A percentile compares a stretch with the other conserved stretches of the same genome.
phyloP scores from a whole-genome alignment of 2,329 filamentous ascomycete species.

The Thelonectria olida region DNA sequence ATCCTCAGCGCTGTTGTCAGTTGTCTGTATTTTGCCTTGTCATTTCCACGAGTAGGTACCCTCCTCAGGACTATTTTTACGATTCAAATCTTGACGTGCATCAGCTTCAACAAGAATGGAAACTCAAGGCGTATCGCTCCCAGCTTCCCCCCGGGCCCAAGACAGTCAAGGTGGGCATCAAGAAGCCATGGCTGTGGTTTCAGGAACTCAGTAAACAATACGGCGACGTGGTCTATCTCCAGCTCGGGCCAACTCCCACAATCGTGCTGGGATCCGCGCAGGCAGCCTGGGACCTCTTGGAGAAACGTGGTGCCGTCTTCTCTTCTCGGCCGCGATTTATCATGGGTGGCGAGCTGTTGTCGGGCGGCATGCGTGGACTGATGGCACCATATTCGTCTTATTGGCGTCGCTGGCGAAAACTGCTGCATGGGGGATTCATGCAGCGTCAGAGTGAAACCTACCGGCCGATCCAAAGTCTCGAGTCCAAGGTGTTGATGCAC shows the following conservation, averaged over 20 bases:
- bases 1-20: neutral
- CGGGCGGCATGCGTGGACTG: slow-evolving; percentile 51
- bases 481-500: slow-evolving; percentile 51
- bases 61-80: neutral
- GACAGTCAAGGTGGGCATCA: slow-evolving; percentile 47
- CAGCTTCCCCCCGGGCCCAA: slow-evolving; percentile 51
- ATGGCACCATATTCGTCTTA: slow-evolving; percentile 54
- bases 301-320: slow-evolving; percentile 53
- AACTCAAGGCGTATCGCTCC: slow-evolving; percentile 48
- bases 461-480: slow-evolving; percentile 51
- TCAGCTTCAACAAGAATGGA: slow-evolving; percentile 50
- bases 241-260: slow-evolving; percentile 52
- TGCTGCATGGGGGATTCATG: slow-evolving; percentile 55
- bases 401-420: slow-evolving; percentile 55
- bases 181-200: slow-evolving; percentile 55
- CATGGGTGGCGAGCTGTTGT: slow-evolving; percentile 54
- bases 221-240: slow-evolving; percentile 54
- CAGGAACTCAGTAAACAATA: slow-evolving; percentile 48
- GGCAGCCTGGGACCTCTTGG: slow-evolving; percentile 54
- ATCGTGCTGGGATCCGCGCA: slow-evolving; percentile 54
- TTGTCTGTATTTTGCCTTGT: slow-evolving; percentile 25
- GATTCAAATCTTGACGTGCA: neutral
- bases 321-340: slow-evolving; percentile 57
- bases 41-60: slow-evolving; percentile 29
- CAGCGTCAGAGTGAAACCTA: slow-evolving; percentile 54